A percentile compares a stretch with the other conserved stretches of the same genome.
Conservation (phyloP, 306 rosid genomes). For the Alnus glutinosa region DNA sequence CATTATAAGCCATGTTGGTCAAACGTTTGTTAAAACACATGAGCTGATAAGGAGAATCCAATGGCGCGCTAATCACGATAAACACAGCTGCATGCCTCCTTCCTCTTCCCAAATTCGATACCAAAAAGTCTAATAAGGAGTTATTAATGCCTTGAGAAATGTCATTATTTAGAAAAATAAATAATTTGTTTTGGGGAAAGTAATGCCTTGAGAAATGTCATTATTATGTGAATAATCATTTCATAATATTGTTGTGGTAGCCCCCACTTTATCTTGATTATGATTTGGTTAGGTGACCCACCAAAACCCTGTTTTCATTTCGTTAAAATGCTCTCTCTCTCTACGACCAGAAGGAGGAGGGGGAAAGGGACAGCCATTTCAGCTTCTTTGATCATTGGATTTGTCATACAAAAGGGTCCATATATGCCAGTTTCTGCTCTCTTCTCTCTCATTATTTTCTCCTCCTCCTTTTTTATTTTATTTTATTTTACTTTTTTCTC, state of each 20-base stretch:
- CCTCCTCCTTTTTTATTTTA: no score
- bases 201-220: constrained; percentile 36
- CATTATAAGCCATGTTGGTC: constrained; percentile 34
- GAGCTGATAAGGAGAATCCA: constrained; percentile 45
- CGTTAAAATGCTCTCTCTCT: constrained; percentile 33
- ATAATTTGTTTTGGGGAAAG: constrained; percentile 3
- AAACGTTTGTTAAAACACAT: constrained; percentile 46
- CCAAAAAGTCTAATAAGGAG: constrained; percentile 30
- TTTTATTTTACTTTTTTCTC: not conserved
- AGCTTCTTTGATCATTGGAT: constrained; percentile 41
- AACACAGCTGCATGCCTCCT: not conserved
- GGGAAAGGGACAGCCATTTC: constrained; percentile 39
- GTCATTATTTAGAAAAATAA: constrained; percentile 28
- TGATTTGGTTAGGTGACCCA: constrained; percentile 53
- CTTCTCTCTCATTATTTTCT: not conserved
- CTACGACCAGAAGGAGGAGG: constrained; percentile 25
- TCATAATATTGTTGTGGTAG: constrained; percentile 1
- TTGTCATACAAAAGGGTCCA: not conserved
- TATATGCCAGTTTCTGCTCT: not conserved
- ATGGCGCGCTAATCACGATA: constrained; percentile 84
- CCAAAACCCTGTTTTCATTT: constrained; percentile 34
- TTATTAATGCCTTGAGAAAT: constrained; percentile 48
- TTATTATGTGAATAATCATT: constrained; percentile 1
- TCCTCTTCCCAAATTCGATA: constrained; percentile 31
- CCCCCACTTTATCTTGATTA: constrained; percentile 48